Conservation (phyloP, 306 rosid genomes). For the Coriaria nepalensis region DNA sequence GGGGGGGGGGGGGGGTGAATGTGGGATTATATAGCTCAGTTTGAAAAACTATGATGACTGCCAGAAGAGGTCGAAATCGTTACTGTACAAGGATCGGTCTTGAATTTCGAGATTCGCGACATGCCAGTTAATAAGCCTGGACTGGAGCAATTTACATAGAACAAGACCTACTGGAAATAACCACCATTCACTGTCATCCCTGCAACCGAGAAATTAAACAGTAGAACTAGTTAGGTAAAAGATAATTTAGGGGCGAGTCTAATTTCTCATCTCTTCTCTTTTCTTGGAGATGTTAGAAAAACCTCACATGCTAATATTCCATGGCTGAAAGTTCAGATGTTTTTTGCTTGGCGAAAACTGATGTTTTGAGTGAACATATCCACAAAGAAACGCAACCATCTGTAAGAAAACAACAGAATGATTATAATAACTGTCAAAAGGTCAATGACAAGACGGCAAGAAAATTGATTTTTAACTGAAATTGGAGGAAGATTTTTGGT, state of each 20-base stretch:
- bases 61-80: slow-evolving; percentile 92
- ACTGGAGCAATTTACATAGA: slow-evolving; percentile 75
- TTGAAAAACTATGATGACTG: slow-evolving; percentile 49
- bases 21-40: neutral
- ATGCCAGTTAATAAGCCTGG: slow-evolving; percentile 91
- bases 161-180: slow-evolving; percentile 73
- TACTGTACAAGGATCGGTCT: slow-evolving; percentile 97
- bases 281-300: slow-evolving; percentile 1
- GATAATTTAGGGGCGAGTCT: neutral
- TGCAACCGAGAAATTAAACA: slow-evolving; percentile 21
- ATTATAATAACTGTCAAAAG: neutral
- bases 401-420: slow-evolving; percentile 10
- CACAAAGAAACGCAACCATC: slow-evolving; percentile 91
- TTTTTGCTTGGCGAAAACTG: slow-evolving; percentile 43
- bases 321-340: slow-evolving; percentile 57
- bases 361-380: slow-evolving; percentile 64
- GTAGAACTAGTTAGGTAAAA: neutral
- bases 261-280: too few relatives aligned
- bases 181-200: slow-evolving; percentile 99
- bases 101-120: slow-evolving; percentile 97
- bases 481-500: too few relatives aligned
- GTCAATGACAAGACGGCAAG: neutral
- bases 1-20: too few relatives aligned
- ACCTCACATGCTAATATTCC: slow-evolving; percentile 82
- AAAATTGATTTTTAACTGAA: too few relatives aligned